These are phyloP conservation scores for Balansia obtecta DNA, from an alignment of 2,329 filamentous ascomycete species.

Conservation along the genomic window DNA sequence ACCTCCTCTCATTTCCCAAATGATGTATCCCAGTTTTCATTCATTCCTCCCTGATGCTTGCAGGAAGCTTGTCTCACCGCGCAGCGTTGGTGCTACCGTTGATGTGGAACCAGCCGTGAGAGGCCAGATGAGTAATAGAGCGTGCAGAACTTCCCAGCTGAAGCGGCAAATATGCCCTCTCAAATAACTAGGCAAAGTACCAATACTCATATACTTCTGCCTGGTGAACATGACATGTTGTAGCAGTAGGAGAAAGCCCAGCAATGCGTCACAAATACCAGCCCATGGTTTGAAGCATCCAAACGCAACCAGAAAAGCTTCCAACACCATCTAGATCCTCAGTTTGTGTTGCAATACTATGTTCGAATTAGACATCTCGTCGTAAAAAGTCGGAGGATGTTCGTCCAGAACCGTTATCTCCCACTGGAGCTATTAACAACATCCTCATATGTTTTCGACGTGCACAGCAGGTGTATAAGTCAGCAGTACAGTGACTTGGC, in stretches of 20 bases:
- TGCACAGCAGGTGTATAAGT: background rate
- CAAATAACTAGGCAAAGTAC: background rate
- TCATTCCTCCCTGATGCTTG: background rate
- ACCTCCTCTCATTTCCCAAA: background rate
- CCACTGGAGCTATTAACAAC: background rate
- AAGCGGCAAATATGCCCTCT: background rate
- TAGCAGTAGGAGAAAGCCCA: background rate
- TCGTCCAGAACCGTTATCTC: background rate
- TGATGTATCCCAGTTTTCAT: background rate
- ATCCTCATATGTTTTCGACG: background rate
- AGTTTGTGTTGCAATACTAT: background rate
- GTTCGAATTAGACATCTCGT: background rate
- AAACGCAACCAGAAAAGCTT: background rate
- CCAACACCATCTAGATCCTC: background rate
- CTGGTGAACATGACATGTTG: background rate
- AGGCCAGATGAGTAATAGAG: background rate
- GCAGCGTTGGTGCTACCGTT: background rate
- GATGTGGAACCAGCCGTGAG: background rate
- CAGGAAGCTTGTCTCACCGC: background rate
- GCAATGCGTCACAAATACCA: background rate
- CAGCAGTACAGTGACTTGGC: background rate
- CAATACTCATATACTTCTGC: background rate
- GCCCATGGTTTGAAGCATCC: background rate
- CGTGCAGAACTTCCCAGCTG: background rate
- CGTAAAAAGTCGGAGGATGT: background rate